These are phyloP conservation scores for Penium margaritaceum DNA, from an alignment of 139 green algal species.

Conservation along the genomic window DNA sequence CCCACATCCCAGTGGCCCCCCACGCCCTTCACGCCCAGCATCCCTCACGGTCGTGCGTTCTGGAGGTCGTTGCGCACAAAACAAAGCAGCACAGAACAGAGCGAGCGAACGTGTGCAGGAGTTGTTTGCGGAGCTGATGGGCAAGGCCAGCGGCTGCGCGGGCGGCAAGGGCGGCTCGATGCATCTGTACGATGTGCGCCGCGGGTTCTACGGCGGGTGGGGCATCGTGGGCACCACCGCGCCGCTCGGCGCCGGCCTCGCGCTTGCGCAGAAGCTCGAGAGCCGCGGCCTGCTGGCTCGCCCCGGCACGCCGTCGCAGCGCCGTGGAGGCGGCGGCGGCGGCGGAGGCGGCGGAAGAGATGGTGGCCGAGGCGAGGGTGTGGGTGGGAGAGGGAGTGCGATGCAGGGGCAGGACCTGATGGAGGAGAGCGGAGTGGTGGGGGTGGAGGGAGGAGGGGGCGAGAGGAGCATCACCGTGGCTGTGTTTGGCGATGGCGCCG, in stretches of 20 bases:
- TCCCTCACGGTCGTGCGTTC: no score
- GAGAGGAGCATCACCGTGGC: conserved; percentile 22
- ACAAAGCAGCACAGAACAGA: no score
- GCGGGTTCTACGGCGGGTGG: conserved; percentile 89
- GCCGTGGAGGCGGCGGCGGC: background rate
- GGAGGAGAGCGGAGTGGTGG: background rate
- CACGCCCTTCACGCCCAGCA: no score
- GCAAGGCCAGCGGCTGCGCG: conserved; percentile 61
- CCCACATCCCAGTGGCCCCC: no score
- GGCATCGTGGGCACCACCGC: conserved; percentile 85
- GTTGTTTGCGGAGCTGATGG: conserved; percentile 90
- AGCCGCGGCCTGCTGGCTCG: no score
- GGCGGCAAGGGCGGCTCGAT: conserved; percentile 86
- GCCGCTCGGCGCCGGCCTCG: conserved; percentile 80
- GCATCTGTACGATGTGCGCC: conserved; percentile 80
- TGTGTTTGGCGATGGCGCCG: conserved; percentile 79
- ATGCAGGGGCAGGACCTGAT: no score
- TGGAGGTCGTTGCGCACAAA: no score
- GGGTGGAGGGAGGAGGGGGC: background rate
- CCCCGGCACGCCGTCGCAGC: no score
- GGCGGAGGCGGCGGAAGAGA: background rate
- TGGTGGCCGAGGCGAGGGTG: no score
- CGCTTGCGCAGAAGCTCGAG: conserved; percentile 78
- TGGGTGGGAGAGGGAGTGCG: no score
- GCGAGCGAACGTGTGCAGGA: conserved; percentile 40